Base-by-base conservation (phyloP, 2,329 filamentous ascomycete genomes). In the Fusarium marasasianum region DNA sequence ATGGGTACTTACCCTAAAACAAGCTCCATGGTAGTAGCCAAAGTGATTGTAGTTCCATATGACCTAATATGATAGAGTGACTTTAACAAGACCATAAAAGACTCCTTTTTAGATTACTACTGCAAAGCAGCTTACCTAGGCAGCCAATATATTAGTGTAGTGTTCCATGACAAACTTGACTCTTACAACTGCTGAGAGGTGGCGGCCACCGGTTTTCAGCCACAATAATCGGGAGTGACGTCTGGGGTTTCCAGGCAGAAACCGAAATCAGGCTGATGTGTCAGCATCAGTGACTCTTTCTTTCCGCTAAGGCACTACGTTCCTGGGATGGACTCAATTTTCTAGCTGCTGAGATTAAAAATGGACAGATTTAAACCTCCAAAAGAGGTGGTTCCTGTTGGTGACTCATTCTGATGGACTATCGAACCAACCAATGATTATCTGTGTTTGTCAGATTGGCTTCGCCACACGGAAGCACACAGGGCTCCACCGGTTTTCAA, bases 351-450 rank as follows among this genome's bases (percentile, higher is more conserved):
- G 43, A 69, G 35, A 20, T 56, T 53, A n/a, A 59, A 50, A 31
- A 29, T 55, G 24, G 51, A 33, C 45, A 69, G 67, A 65, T 74
- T 58, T n/a, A 35, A 60, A 45, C 35, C 44, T n/a, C 40, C 50
- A 44, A 55, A 62, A 73, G 47, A 60, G 54, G 70, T 33, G 47
- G 62, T 54, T 40, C 40, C 51, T 45, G 15, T 60, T 43, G 66
- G 71, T 73, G 71, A 73, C 51, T 74, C 72, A 74, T 74, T 72
- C 61, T 74, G 71, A 73, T 50, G 56, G 44, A 54, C 31, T 35
- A 20, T 43, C 13, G 33, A 15, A 15, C 41, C 63, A 64, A 59
- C 71, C 71, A 71, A 73, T 73, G 61, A 38, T 61, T 66, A 53
- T 55, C 48, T 69, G 53, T 55, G 55, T 50, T 59, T 57, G 70